These are phyloP conservation scores for Simmondsia chinensis DNA, from an alignment of 148 eudicot species.

Conservation along the genomic window DNA sequence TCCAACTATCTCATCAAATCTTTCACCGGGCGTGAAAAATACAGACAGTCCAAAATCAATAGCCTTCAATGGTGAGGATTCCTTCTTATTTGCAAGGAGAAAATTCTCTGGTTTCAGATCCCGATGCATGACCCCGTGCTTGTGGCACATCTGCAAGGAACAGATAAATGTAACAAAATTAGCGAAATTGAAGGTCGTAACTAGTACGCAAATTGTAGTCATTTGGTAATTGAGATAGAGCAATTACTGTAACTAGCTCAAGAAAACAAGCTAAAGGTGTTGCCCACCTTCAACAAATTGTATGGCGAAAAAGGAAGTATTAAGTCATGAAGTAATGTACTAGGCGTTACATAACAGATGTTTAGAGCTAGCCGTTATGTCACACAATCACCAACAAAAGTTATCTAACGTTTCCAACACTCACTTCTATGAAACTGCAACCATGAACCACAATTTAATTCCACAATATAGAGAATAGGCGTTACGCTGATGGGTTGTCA, in stretches of 20 bases:
- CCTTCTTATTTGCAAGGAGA: slow-evolving; percentile 33
- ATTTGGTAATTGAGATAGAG: too few species aligned
- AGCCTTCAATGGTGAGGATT: slow-evolving; percentile 32
- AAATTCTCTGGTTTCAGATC: slow-evolving; percentile 45
- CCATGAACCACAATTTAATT: too few species aligned
- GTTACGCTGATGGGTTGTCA: too few species aligned
- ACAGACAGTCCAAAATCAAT: slow-evolving; percentile 46
- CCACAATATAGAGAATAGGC: too few species aligned
- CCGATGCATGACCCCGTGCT: slow-evolving; percentile 40
- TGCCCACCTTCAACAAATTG: too few species aligned
- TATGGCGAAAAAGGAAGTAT: too few species aligned
- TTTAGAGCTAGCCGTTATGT: too few species aligned
- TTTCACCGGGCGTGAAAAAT: slow-evolving; percentile 35
- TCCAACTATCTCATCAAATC: slow-evolving; percentile 36
- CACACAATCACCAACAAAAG: too few species aligned
- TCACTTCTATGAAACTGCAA: too few species aligned
- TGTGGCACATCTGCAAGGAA: slow-evolving; percentile 25
- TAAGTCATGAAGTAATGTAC: too few species aligned
- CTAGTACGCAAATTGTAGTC: neutral
- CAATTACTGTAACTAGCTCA: neutral
- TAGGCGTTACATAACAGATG: too few species aligned
- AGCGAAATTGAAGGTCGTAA: neutral
- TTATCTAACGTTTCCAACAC: neutral
- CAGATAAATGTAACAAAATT: neutral
- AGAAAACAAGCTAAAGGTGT: too few species aligned